These are phyloP conservation scores for Pachysandra terminalis DNA, from an alignment of 164 flowering plant species.

Conservation along the genomic window DNA sequence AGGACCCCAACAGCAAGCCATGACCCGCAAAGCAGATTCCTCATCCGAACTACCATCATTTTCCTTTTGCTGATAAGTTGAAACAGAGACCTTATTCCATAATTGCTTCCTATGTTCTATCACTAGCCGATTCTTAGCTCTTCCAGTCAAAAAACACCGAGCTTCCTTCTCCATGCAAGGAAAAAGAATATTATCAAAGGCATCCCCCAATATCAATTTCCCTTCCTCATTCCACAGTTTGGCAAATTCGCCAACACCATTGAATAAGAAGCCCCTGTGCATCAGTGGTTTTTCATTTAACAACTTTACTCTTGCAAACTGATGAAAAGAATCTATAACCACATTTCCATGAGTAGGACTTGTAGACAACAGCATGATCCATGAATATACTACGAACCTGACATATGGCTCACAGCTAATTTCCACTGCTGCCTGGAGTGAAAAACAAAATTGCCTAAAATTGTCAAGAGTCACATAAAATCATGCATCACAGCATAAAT, in stretches of 20 bases:
- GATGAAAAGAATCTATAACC: slow-evolving; percentile 82
- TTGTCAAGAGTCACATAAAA: no score
- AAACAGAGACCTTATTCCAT: slow-evolving; percentile 86
- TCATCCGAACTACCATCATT: slow-evolving; percentile 63
- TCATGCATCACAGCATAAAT: no score
- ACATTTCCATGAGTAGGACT: slow-evolving; percentile 70
- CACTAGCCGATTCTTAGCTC: slow-evolving; percentile 76
- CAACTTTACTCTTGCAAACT: slow-evolving; percentile 85
- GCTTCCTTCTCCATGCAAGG: slow-evolving; percentile 97
- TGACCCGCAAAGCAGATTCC: slow-evolving; percentile 79
- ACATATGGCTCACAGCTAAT: slow-evolving; percentile 91
- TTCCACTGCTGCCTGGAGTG: slow-evolving; percentile 82
- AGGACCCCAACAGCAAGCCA: slow-evolving; percentile 99
- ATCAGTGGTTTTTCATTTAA: slow-evolving; percentile 82
- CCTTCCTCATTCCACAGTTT: slow-evolving; percentile 96
- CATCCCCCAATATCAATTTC: slow-evolving; percentile 70
- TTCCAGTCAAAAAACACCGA: slow-evolving; percentile 59
- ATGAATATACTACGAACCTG: slow-evolving; percentile 68
- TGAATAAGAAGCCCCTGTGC: slow-evolving; percentile 96
- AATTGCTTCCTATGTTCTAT: slow-evolving; percentile 73
- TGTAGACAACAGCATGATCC: slow-evolving; percentile 76
- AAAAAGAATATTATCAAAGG: slow-evolving; percentile 54
- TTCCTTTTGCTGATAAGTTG: slow-evolving; percentile 84
- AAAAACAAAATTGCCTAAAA: no score
- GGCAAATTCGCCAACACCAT: slow-evolving; percentile 81